Base-by-base conservation (phyloP, 305 asterid genomes). In the Coffea humblotiana region DNA sequence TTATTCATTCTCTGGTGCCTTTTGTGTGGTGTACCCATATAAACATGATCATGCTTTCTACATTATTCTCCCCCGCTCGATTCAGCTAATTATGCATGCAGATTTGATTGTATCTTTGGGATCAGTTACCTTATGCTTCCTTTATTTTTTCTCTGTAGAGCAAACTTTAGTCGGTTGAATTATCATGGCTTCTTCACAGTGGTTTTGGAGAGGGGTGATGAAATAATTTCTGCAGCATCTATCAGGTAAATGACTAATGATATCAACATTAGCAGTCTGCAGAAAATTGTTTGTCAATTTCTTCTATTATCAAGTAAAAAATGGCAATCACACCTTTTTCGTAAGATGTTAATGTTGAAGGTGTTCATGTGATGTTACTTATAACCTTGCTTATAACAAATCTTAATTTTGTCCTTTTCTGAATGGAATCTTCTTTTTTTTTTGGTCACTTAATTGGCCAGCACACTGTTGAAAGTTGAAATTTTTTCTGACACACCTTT, bases 181-280 rank as follows among this genome's bases (percentile, higher is more conserved):
- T 96, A 82, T 84, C 79, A 83, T 79, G 93, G 98, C 78, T 96
- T 96, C 88, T 94, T 92, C 83, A 91, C 97, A 4, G 96, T 89
- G 84, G 83, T 96, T 84, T 81, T 96, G 92, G 99, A 96, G 85
- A 88, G 94, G 72, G 97, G 97, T 1, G 98, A 96, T 86, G 99
- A 96, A 82, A 85, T 94, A 82, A 85, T 96, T 65, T 87, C 94
- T 84, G 95, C 95, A 43, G 98, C 99, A 54, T 92, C 96, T 79
- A 86, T 96, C 85, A 96, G 99, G 99, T 96, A 90, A 75, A 48
- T 61, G 63, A 80, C 45, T 69, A 61, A 49, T 9, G n/a, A 48
- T 58, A 40, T 29, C 54, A 51, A 48, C 60, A 77, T 77, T 45
- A 25, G 47, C 6, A 27, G 27, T 63, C 27, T 6, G 6, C 23